These are phyloP conservation scores for Platanus orientalis DNA, from an alignment of 164 flowering plant genomes.

Conservation along the genomic window DNA sequence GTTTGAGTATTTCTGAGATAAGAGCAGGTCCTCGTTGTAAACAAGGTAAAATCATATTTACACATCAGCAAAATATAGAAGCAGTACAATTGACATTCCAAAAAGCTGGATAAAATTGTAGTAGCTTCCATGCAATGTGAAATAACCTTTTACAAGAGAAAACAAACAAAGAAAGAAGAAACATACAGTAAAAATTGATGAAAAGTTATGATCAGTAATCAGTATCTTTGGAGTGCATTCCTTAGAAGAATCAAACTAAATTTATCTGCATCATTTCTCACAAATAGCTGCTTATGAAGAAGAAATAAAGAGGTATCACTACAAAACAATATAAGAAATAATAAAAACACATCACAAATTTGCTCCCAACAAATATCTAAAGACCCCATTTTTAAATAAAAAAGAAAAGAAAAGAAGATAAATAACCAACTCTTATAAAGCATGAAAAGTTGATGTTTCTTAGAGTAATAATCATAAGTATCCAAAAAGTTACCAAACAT, in stretches of 20 bases:
- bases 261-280: constrained; percentile 86
- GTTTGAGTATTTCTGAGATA: constrained; percentile 63
- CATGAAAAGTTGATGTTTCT: background rate
- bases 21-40: constrained; percentile 91
- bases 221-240: constrained; percentile 65
- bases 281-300: constrained; percentile 59
- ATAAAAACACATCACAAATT: background rate
- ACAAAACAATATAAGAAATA: background rate
- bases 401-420: no score
- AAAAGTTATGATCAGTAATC: constrained; percentile 85
- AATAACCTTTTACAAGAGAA: background rate
- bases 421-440: background rate
- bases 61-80: constrained; percentile 5
- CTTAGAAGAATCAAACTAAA: constrained; percentile 58
- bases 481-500: no score
- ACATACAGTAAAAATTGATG: constrained; percentile 79
- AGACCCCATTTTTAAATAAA: no score
- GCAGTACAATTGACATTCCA: background rate
- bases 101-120: background rate
- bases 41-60: no score
- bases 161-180: background rate
- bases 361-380: background rate
- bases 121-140: background rate
- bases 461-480: no score
- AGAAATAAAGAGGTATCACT: background rate